Evolutionary conservation across 2,329 filamentous ascomycete genomes (phyloP), one percentile per base, ranked within the genome.

Genomic region (Penicillium sp.): DNA sequence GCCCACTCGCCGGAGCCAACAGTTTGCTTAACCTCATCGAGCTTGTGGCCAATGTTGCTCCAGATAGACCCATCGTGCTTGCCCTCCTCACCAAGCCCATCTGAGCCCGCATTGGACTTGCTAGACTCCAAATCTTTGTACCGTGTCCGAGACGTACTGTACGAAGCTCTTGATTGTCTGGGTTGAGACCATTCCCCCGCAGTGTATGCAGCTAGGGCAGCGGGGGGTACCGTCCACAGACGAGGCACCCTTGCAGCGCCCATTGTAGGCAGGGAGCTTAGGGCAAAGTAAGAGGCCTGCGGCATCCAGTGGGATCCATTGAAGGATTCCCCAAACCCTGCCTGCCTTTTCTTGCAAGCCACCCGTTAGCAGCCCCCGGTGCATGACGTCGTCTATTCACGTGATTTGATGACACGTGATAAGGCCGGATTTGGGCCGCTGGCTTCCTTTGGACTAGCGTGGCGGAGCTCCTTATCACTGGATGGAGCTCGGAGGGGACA

Each of bases 21-120:
- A 1, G 74, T 72, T 31, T 76, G 68, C 54, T 72, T 72, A 18
- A 74, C 69, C 42, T 63, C 68, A 29, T 72, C 68, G 27, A 79
- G 71, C 55, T 74, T 77, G 3, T 71, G 63, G 15, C 84, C 81
- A 49, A 90, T 80, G 21, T 77, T 69, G 4, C 70, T 64, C 77
- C 77, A 80, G 13, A 78, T 67, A 18, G 74, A 74, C 7, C 65
- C 67, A 41, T 69, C 64, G 10, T 72, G 66, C 25, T 66, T 41
- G 13, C n/a, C 6, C 9, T 46, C 60, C 52, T 51, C 34, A 8
- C 38, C 55, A 46, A 55, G 58, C 16, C 51, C 34, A 35, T 49
- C 46, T 25, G 55, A 37, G 2, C 44, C 32, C 9, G 13, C 1
- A 44, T 39, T 55, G 41, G 42, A 45, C 42, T 50, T 50, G 7